phyloP scores from a whole-genome alignment of 1,139 yeast species.

The Suhomyces ambrosiae region DNA sequence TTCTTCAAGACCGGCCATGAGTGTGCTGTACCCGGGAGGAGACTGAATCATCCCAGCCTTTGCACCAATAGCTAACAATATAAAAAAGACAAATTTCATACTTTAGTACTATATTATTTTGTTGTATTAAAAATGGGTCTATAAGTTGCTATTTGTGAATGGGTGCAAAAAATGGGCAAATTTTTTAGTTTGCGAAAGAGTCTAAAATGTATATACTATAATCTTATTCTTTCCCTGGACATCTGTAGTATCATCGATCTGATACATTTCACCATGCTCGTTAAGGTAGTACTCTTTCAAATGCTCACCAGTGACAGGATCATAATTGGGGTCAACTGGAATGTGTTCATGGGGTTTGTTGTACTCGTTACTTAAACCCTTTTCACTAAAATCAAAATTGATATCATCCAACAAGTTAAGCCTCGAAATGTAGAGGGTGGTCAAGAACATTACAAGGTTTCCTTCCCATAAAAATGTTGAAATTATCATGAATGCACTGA shows the following conservation, averaged over 20 bases:
- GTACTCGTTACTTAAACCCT: slow-evolving; percentile 19
- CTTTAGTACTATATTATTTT: too few relatives aligned
- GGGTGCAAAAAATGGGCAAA: slow-evolving; percentile 3
- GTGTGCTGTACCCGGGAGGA: not conserved
- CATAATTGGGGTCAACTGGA: slow-evolving; percentile 4
- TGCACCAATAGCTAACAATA: not conserved
- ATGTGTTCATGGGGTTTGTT: slow-evolving; percentile 7
- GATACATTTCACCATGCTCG: slow-evolving; percentile 41
- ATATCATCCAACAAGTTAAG: slow-evolving; percentile 39
- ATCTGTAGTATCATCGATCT: slow-evolving; percentile 29
- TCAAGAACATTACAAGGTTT: slow-evolving; percentile 42
- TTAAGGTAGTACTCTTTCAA: slow-evolving; percentile 34
- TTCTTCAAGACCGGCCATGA: not conserved
- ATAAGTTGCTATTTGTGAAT: not conserved
- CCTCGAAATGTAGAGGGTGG: slow-evolving; percentile 45
- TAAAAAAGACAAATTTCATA: not conserved
- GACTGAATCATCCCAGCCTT: not conserved
- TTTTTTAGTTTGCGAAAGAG: too few relatives aligned
- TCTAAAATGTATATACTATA: slow-evolving; percentile 34
- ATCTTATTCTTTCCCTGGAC: slow-evolving; percentile 33
- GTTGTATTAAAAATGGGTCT: not conserved
- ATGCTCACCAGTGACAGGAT: slow-evolving; percentile 15
- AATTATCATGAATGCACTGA: slow-evolving; percentile 41
- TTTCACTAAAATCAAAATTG: slow-evolving; percentile 37
- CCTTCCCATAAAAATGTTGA: slow-evolving; percentile 46